A percentile compares a stretch with the other conserved stretches of the same genome.
Evolutionary conservation across 768 basidiomycete genomes (phyloP).

Genomic region (Rhodosporidiobolus sp.): DNA sequence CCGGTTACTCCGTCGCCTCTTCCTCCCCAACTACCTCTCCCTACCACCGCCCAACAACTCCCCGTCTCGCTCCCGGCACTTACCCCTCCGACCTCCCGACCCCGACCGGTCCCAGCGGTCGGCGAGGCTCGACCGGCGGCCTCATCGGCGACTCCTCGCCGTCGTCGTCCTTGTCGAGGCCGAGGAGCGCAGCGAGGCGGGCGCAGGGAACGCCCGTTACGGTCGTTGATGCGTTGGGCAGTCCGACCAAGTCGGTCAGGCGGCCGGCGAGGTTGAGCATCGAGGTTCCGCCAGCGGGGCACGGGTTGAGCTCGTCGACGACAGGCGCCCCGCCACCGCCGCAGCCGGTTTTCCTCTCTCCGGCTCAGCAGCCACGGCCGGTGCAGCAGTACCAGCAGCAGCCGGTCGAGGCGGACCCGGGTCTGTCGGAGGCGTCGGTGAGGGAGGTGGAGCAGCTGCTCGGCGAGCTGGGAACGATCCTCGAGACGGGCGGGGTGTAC

Average conservation of each 20-base stretch:
- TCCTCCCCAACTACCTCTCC: slow-evolving; percentile 18
- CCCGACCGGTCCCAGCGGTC: not conserved
- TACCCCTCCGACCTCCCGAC: not conserved
- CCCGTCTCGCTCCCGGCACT: not conserved
- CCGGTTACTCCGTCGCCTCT: slow-evolving; percentile 1
- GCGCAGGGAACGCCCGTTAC: not conserved
- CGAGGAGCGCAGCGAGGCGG: not conserved
- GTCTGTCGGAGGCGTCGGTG: slow-evolving; percentile 16
- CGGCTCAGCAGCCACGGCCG: too few relatives aligned
- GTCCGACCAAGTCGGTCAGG: slow-evolving; percentile 18
- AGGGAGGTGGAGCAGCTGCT: slow-evolving; percentile 27
- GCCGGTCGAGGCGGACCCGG: not conserved
- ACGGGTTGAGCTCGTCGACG: too few relatives aligned
- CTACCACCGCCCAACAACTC: slow-evolving; percentile 15
- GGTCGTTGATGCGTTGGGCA: not conserved
- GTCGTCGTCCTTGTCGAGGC: not conserved
- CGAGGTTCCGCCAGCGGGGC: slow-evolving; percentile 11
- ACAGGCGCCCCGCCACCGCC: not conserved
- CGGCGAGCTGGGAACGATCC: slow-evolving; percentile 23
- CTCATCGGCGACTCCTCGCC: not conserved
- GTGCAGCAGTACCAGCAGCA: too few relatives aligned
- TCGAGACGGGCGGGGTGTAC: not conserved
- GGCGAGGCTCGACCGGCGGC: slow-evolving; percentile 3
- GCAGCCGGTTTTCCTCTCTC: not conserved
- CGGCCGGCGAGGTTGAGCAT: slow-evolving; percentile 9